Evolutionary conservation across 768 basidiomycete species (phyloP).

Genomic region (Mycena alexandri): DNA sequence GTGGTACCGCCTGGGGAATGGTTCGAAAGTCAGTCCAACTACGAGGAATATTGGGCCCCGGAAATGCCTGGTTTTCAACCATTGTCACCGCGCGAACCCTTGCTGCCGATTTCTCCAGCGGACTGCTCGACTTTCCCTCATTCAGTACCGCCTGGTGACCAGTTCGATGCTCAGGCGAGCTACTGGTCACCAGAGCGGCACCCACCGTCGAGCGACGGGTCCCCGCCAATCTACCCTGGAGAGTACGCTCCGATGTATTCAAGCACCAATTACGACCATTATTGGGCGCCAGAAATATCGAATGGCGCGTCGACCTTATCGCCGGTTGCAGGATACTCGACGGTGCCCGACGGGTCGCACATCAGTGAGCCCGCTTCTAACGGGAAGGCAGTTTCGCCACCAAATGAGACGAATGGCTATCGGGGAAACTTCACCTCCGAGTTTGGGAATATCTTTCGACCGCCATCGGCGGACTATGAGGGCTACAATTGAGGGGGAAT

Average conservation of each 20-base stretch:
- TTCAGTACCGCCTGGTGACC: no score
- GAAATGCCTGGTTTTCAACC: neutral
- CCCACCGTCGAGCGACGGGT: no score
- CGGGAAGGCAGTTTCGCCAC: neutral
- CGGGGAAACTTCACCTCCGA: constrained; percentile 11
- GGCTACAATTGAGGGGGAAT: neutral
- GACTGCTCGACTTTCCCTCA: neutral
- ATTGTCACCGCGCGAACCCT: constrained; percentile 1
- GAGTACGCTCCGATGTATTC: no score
- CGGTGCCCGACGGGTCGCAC: no score
- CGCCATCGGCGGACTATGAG: neutral
- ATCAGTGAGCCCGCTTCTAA: neutral
- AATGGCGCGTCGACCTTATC: no score
- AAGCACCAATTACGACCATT: no score
- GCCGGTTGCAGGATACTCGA: neutral
- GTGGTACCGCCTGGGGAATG: neutral
- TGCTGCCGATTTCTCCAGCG: constrained; percentile 8
- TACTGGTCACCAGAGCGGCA: no score
- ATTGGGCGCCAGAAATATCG: no score
- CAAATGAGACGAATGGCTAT: neutral
- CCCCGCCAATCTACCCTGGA: no score
- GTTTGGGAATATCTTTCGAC: constrained; percentile 6
- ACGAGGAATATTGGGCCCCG: constrained; percentile 1
- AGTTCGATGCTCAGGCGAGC: no score
- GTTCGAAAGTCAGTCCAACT: neutral